Evolutionary conservation across 202 grass and related monocot genomes (phyloP).

Genomic region (Digitaria exilis): DNA sequence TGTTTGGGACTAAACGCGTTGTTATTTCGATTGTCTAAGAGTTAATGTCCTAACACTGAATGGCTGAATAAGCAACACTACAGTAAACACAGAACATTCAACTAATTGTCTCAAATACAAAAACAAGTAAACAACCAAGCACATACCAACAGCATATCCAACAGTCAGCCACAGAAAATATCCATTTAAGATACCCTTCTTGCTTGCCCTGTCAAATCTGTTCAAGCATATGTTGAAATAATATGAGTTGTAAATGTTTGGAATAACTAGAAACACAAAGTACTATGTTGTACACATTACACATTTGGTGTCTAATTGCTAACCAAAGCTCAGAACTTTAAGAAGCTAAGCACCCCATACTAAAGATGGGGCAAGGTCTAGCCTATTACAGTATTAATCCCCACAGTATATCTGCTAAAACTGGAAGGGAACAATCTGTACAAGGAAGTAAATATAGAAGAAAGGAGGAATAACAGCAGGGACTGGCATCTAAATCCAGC

Average conservation of each 20-base stretch:
- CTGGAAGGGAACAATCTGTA: not conserved
- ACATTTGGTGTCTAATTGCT: not conserved
- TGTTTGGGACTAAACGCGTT: too few species aligned
- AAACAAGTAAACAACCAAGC: constrained; percentile 23
- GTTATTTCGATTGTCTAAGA: too few species aligned
- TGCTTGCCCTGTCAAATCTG: constrained; percentile 84
- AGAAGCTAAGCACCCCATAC: not conserved
- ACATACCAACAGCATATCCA: constrained; percentile 87
- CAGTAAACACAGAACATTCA: not conserved
- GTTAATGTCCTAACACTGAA: too few species aligned
- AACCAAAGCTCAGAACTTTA: not conserved
- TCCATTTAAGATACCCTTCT: constrained; percentile 65
- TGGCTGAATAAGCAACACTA: not conserved
- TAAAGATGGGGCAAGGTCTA: not conserved
- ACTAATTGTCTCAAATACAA: not conserved
- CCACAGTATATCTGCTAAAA: constrained; percentile 14
- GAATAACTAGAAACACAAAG: not conserved
- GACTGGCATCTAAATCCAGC: not conserved
- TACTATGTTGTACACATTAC: not conserved
- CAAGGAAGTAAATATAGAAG: not conserved
- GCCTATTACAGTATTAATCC: not conserved
- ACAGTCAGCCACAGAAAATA: constrained; percentile 86
- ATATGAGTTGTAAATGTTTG: not conserved
- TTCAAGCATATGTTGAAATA: constrained; percentile 15
- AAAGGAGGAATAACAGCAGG: not conserved